These are phyloP conservation scores for Ensete ventricosum DNA, from an alignment of 176 grass and related monocot species.

Conservation along the genomic window DNA sequence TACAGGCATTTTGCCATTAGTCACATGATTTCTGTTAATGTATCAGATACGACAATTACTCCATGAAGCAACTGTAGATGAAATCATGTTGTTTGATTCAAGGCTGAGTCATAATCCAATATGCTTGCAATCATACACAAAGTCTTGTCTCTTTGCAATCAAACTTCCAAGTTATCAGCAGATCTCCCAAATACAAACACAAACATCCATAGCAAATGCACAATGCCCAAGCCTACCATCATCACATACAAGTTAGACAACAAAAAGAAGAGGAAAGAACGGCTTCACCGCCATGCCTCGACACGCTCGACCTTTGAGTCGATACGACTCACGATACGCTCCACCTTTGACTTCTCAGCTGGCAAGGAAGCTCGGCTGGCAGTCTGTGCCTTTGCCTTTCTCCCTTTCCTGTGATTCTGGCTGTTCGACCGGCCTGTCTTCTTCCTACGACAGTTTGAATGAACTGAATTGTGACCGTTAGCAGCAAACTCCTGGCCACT, in stretches of 20 bases:
- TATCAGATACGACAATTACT: too few relatives aligned
- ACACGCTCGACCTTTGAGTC: constrained; percentile 68
- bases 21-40: too few relatives aligned
- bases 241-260: not conserved
- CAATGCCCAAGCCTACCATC: not conserved
- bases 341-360: constrained; percentile 53
- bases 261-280: not conserved
- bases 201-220: not conserved
- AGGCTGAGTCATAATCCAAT: too few relatives aligned
- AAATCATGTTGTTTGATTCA: too few relatives aligned
- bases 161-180: too few relatives aligned
- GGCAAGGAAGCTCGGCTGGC: constrained; percentile 4
- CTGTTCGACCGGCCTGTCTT: constrained; percentile 33
- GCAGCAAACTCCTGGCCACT: constrained; percentile 26
- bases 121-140: too few relatives aligned
- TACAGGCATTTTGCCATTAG: too few relatives aligned
- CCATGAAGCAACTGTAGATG: too few relatives aligned
- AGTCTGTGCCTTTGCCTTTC: constrained; percentile 53
- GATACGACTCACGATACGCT: constrained; percentile 69
- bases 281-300: constrained; percentile 84
- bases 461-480: constrained; percentile 24
- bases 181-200: not conserved
- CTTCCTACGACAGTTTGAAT: constrained; percentile 29
- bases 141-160: too few relatives aligned
- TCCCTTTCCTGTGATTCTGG: constrained; percentile 38